A percentile compares a stretch with the other conserved stretches of the same genome.
phyloP scores from a whole-genome alignment of 1,284 basidiomycete species.

The Fomitiporia mediterranea region DNA sequence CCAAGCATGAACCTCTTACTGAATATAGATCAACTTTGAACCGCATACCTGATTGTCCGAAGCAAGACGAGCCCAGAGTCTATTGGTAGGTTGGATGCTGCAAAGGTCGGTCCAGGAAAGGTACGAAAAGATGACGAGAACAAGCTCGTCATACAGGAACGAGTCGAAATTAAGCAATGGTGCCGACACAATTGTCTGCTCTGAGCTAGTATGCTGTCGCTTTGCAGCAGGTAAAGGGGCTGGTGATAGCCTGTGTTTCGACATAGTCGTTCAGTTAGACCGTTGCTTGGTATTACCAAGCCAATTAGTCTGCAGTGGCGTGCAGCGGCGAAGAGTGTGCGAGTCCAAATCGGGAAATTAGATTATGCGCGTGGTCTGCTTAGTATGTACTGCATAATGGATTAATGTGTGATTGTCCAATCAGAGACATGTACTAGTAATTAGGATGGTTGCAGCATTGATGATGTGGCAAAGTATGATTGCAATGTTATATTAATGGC shows the following conservation, averaged over 20 bases:
- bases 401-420: too few species aligned
- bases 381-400: too few species aligned
- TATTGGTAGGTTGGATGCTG: slow-evolving; percentile 53
- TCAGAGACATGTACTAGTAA: too few species aligned
- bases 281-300: neutral
- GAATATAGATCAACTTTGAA: neutral
- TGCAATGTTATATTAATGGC: too few species aligned
- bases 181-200: slow-evolving; percentile 18
- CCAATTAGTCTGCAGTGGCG: too few species aligned
- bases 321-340: too few species aligned
- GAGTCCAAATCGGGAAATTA: too few species aligned
- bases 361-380: too few species aligned
- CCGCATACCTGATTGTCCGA: slow-evolving; percentile 47
- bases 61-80: slow-evolving; percentile 62
- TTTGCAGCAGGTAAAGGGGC: slow-evolving; percentile 51
- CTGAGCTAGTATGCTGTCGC: slow-evolving; percentile 39
- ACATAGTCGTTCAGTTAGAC: slow-evolving; percentile 35
- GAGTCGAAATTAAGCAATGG: slow-evolving; percentile 43
- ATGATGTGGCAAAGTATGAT: too few species aligned
- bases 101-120: slow-evolving; percentile 66
- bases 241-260: slow-evolving; percentile 51
- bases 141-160: slow-evolving; percentile 67
- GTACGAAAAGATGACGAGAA: slow-evolving; percentile 68
- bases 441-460: too few species aligned
- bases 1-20: slow-evolving; percentile 2